Evolutionary conservation across 2,329 filamentous ascomycete species (phyloP).

Genomic region (Sclerotinia nivalis): DNA sequence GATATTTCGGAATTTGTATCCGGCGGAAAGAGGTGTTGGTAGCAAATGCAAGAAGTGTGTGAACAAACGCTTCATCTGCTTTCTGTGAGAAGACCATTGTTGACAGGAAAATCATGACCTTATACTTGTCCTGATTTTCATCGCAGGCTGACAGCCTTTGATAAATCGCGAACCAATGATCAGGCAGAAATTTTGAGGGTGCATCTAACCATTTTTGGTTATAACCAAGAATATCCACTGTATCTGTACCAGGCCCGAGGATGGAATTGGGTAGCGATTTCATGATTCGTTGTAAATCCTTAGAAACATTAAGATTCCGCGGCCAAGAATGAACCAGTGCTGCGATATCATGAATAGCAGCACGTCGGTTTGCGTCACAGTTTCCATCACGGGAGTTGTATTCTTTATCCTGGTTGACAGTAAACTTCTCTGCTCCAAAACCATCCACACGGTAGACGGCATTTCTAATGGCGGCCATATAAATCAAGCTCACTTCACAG

Average conservation of each 20-base stretch:
- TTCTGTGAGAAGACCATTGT: conserved; percentile 35
- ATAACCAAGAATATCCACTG: conserved; percentile 21
- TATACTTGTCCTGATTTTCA: conserved; percentile 31
- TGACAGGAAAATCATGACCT: conserved; percentile 39
- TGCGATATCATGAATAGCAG: conserved; percentile 26
- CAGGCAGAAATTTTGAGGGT: conserved; percentile 28
- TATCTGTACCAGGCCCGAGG: not conserved
- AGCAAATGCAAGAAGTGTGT: conserved; percentile 41
- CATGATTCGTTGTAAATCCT: conserved; percentile 32
- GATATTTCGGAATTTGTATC: not conserved
- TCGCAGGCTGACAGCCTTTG: conserved; percentile 26
- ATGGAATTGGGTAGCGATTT: conserved; percentile 28
- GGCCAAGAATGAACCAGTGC: conserved; percentile 33
- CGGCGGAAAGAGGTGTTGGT: conserved; percentile 31
- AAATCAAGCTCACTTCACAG: not conserved
- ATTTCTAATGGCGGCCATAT: conserved; percentile 41
- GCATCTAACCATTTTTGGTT: conserved; percentile 29
- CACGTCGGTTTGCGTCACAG: conserved; percentile 21
- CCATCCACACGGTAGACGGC: conserved; percentile 40
- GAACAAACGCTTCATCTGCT: conserved; percentile 34
- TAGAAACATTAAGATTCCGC: conserved; percentile 17
- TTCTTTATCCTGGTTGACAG: conserved; percentile 35
- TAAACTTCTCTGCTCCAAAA: conserved; percentile 46
- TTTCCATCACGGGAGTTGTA: conserved; percentile 42
- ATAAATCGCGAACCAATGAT: conserved; percentile 35